Conservation (phyloP, 345 rosid species). For the Eutrema yunnanense region DNA sequence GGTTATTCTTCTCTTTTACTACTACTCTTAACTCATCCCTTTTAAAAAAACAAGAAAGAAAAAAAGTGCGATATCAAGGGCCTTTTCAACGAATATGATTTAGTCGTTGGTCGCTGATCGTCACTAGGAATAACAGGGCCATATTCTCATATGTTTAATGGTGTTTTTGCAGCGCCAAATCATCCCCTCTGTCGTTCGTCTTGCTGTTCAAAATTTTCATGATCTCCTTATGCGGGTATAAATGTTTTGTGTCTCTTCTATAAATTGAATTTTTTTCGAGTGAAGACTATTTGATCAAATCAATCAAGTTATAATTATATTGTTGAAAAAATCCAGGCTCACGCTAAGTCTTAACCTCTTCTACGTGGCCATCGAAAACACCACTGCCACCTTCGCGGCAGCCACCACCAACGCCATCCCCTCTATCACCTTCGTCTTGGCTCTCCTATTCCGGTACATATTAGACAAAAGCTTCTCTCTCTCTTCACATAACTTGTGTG, state of each 20-base stretch:
- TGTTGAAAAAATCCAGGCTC: constrained; percentile 33
- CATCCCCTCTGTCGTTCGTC: constrained; percentile 12
- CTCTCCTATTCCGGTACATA: constrained; percentile 49
- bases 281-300: background rate
- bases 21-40: background rate
- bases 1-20: constrained; percentile 4
- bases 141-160: background rate
- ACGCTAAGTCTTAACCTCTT: constrained; percentile 64
- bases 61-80: background rate
- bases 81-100: background rate
- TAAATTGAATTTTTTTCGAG: background rate
- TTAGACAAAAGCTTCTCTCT: background rate
- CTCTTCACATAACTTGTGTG: background rate
- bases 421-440: constrained; percentile 64
- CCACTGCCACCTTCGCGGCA: constrained; percentile 84
- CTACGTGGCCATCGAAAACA: constrained; percentile 56
- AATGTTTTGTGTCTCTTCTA: background rate
- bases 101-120: too few relatives aligned
- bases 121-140: too few relatives aligned
- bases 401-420: constrained; percentile 78
- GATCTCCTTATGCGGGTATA: constrained; percentile 29
- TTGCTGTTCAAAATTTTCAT: constrained; percentile 28
- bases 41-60: background rate
- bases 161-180: constrained; percentile 5
- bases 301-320: background rate